Conservation (phyloP, 2,329 filamentous ascomycete species). For the Penicillium sclerotiorum region DNA sequence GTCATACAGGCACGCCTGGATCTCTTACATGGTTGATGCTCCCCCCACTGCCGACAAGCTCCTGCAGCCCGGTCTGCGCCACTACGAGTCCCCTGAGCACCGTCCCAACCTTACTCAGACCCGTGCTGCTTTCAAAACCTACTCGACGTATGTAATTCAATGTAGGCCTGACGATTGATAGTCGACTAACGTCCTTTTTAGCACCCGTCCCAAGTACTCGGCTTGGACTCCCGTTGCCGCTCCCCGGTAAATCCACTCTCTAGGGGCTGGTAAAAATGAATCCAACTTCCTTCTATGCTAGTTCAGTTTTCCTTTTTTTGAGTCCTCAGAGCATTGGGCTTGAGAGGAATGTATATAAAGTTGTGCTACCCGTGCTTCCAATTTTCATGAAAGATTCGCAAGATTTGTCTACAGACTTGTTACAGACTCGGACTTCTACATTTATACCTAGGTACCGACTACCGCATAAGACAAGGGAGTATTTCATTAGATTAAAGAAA, state of each 20-base stretch:
- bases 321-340: conserved; percentile 8
- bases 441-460: background rate
- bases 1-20: conserved; percentile 79
- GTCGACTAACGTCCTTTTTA: conserved; percentile 20
- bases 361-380: conserved; percentile 33
- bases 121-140: conserved; percentile 84
- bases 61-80: conserved; percentile 65
- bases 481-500: background rate
- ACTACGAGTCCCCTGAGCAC: conserved; percentile 76
- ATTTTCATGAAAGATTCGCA: conserved; percentile 20
- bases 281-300: conserved; percentile 13
- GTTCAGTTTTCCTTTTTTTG: conserved; percentile 14
- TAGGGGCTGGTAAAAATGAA: conserved; percentile 20
- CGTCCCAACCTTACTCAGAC: conserved; percentile 74
- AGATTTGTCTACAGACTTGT: too few relatives aligned
- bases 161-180: background rate
- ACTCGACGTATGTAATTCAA: conserved; percentile 76
- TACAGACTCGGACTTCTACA: too few relatives aligned
- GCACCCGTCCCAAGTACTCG: conserved; percentile 37
- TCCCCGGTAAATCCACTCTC: conserved; percentile 32
- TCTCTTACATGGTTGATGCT: conserved; percentile 89
- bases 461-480: background rate
- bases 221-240: conserved; percentile 41
- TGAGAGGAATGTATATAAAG: conserved; percentile 40
- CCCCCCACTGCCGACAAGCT: conserved; percentile 77